Conservation (phyloP, 352 stramenopile genomes). For the Globisporangium paroecandrum region DNA sequence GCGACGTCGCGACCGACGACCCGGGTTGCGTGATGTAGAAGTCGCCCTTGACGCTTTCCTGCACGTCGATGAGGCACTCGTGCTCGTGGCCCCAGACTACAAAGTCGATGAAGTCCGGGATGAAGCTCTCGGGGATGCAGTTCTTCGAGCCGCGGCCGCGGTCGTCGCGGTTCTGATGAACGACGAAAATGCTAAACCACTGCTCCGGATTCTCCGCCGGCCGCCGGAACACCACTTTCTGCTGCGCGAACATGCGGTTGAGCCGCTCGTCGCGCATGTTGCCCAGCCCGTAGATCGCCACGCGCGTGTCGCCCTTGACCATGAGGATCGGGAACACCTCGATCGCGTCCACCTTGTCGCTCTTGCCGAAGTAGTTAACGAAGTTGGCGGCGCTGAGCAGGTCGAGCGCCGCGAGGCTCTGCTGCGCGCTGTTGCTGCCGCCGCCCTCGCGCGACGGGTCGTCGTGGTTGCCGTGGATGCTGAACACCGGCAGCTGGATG, state of each 20-base stretch:
- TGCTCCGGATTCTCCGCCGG: slow-evolving; percentile 65
- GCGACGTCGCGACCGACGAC: slow-evolving; percentile 94
- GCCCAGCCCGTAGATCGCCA: slow-evolving; percentile 98
- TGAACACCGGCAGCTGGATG: slow-evolving; percentile 96
- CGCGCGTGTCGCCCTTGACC: slow-evolving; percentile 92
- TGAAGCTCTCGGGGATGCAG: slow-evolving; percentile 97
- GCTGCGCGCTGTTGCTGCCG: slow-evolving; percentile 29
- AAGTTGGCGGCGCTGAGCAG: slow-evolving; percentile 93
- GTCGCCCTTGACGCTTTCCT: slow-evolving; percentile 93
- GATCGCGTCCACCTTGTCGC: slow-evolving; percentile 91
- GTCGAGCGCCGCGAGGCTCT: slow-evolving; percentile 94
- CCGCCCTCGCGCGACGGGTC: slow-evolving; percentile 93
- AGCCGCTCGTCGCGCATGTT: slow-evolving; percentile 98
- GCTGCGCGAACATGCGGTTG: slow-evolving; percentile 95
- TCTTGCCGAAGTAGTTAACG: slow-evolving; percentile 99
- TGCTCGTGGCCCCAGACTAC: slow-evolving; percentile 98
- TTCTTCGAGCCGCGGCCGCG: slow-evolving; percentile 92
- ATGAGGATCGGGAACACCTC: slow-evolving; percentile 95
- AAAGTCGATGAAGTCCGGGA: slow-evolving; percentile 98
- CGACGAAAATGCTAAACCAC: slow-evolving; percentile 99
- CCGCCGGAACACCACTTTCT: slow-evolving; percentile 94
- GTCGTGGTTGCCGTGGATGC: slow-evolving; percentile 99
- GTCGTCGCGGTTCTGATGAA: slow-evolving; percentile 98
- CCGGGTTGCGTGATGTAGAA: slow-evolving; percentile 97
- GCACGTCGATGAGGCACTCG: slow-evolving; percentile 94